Evolutionary conservation across 225 moss, liverwort and hornwort species (phyloP).

Genomic region (Polytrichum commune): DNA sequence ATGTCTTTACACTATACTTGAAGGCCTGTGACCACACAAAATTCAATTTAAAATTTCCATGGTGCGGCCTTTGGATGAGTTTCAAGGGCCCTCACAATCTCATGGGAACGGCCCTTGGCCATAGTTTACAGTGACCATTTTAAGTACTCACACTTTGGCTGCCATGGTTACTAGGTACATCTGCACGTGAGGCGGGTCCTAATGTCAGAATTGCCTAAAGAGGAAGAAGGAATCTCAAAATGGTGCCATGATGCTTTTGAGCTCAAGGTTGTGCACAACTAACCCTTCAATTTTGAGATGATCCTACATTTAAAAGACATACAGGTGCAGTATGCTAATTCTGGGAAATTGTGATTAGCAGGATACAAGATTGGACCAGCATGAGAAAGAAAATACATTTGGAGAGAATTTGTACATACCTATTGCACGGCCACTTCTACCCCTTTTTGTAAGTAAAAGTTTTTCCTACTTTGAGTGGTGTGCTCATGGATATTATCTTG

Average conservation of each 20-base stretch:
- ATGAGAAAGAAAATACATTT: conserved; percentile 69
- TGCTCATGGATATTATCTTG: too few species aligned
- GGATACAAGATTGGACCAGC: conserved; percentile 77
- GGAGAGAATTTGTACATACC: conserved; percentile 73
- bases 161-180: conserved; percentile 49
- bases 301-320: conserved; percentile 1
- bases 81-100: too few species aligned
- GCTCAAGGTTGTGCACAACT: conserved; percentile 52
- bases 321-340: conserved; percentile 14
- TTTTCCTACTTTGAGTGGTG: too few species aligned
- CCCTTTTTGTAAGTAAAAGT: conserved; percentile 60
- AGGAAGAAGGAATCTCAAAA: conserved; percentile 52
- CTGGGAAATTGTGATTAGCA: conserved; percentile 19
- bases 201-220: conserved; percentile 66
- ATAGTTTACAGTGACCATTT: neutral
- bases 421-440: conserved; percentile 44
- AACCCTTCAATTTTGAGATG: neutral
- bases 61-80: too few species aligned
- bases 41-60: too few species aligned
- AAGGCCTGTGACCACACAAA: too few species aligned
- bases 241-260: conserved; percentile 87
- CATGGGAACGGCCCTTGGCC: too few species aligned
- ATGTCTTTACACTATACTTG: too few species aligned
- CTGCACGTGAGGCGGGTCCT: conserved; percentile 67
- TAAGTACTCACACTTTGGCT: conserved; percentile 8